Evolutionary conservation across 768 basidiomycete genomes (phyloP), one percentile per base, ranked within the genome.

Genomic region (Pleurotus pulmonarius): DNA sequence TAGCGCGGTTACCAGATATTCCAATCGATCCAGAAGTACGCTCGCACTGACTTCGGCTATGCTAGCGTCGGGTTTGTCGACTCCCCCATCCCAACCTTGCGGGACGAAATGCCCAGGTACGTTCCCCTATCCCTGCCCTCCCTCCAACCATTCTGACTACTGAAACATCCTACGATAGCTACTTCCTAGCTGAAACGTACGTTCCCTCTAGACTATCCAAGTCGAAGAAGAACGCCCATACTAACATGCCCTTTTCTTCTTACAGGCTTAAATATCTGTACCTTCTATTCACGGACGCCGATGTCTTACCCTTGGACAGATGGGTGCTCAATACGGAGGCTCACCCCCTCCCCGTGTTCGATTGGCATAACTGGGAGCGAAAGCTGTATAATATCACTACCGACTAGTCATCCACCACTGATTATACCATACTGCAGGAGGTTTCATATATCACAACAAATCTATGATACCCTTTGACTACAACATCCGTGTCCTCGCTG

Each of bases 271-370:
- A 89, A 68, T 90, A 90, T 66, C 74, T 88, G 20, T 84, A 83
- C 67, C 73, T 91, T 26, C 67, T 88, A 43, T 91, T 89, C 68
- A 75, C 72, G 49, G 83, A 89, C 24, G 78, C 80, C 2, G 86
- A 90, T 53, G 69, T 79, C 8, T 61, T 90, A 15, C 72, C 77
- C 4, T 60, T 85, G 13, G 71, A 81, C 15, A 63, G 76, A 48
- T 85, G 80, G 80, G 82, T 85, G 11, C 82, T 85, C 59, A 85
- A 85, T 58, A 83, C 83, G 0, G 81, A 85, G 65, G 92, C 88
- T 20, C 92, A 92, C 63, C 90, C 91, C 15, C 67, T 92, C n/a
- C 89, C 88, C 2, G 75, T 89, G 22, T 87, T 89, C 58, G 63
- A 76, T 20, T 90, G 87, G 89, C 79, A 65, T 12, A 62, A 72